Evolutionary conservation across 2,329 filamentous ascomycete genomes (phyloP).

Genomic region (Coniochaeta pulveracea): DNA sequence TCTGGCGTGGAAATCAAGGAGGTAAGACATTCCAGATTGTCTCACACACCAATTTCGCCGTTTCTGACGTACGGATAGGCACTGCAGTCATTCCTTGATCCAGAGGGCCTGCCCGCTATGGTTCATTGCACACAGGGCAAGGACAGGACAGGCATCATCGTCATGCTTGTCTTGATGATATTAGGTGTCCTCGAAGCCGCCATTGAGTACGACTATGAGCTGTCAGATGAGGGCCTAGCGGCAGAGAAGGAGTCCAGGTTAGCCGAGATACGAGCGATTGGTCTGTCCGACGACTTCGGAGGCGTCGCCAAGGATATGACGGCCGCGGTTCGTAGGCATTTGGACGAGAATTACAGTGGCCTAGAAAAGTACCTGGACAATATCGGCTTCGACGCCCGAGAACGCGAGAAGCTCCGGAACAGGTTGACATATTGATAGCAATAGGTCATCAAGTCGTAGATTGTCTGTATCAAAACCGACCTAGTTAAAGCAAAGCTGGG

Average conservation of each 20-base stretch:
- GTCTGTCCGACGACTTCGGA: slow-evolving; percentile 63
- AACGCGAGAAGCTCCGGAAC: slow-evolving; percentile 29
- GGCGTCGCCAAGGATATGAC: slow-evolving; percentile 56
- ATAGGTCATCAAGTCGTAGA: neutral
- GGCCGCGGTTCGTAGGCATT: slow-evolving; percentile 40
- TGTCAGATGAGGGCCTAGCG: slow-evolving; percentile 48
- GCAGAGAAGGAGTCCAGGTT: slow-evolving; percentile 52
- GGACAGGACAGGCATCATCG: slow-evolving; percentile 66
- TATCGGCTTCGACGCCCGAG: slow-evolving; percentile 43
- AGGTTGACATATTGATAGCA: neutral
- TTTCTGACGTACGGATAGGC: slow-evolving; percentile 3
- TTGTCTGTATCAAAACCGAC: too few relatives aligned
- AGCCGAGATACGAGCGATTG: slow-evolving; percentile 57
- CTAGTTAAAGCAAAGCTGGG: too few relatives aligned
- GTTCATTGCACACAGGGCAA: slow-evolving; percentile 87
- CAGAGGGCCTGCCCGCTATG: slow-evolving; percentile 46
- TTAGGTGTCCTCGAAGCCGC: slow-evolving; percentile 44
- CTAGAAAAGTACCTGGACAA: slow-evolving; percentile 51
- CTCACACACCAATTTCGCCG: neutral
- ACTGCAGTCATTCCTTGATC: slow-evolving; percentile 9
- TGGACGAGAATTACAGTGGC: slow-evolving; percentile 54
- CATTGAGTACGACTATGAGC: slow-evolving; percentile 61
- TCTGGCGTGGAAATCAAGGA: slow-evolving; percentile 50
- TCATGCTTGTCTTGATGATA: slow-evolving; percentile 57
- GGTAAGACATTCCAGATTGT: slow-evolving; percentile 13